phyloP scores from a whole-genome alignment of 805 yeast species.

The Huiozyma sinensis region DNA sequence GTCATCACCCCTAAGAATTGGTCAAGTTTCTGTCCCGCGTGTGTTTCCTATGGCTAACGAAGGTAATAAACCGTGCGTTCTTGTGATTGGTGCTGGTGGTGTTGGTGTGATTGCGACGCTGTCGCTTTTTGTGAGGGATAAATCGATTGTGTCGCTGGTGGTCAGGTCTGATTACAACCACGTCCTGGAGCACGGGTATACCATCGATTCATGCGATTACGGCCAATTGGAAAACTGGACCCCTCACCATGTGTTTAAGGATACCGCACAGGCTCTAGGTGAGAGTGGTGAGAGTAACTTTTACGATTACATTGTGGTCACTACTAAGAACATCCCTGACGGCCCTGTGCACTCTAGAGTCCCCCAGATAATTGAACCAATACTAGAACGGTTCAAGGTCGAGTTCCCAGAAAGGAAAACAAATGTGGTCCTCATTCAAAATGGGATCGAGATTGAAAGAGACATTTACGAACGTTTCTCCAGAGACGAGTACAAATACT shows the following conservation, averaged over 20 bases:
- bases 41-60: background rate
- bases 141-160: constrained; percentile 47
- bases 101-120: constrained; percentile 74
- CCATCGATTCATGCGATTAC: constrained; percentile 51
- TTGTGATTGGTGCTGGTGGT: constrained; percentile 76
- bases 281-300: constrained; percentile 21
- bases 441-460: constrained; percentile 55
- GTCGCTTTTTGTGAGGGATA: constrained; percentile 40
- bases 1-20: background rate
- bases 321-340: constrained; percentile 65
- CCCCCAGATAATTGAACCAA: constrained; percentile 42
- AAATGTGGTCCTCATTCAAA: constrained; percentile 49
- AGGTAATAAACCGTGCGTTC: constrained; percentile 28
- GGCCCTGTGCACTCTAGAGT: constrained; percentile 33
- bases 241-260: constrained; percentile 42
- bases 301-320: constrained; percentile 51
- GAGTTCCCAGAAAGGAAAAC: constrained; percentile 22
- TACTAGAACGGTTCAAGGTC: constrained; percentile 31
- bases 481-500: constrained; percentile 24
- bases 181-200: constrained; percentile 43
- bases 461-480: constrained; percentile 40
- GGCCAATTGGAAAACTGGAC: constrained; percentile 45
- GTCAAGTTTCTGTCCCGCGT: too few relatives aligned
- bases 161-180: constrained; percentile 54
- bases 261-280: constrained; percentile 37